Evolutionary conservation across 202 grass and related monocot genomes (phyloP).

Genomic region (Dendrocalamus latiflorus): DNA sequence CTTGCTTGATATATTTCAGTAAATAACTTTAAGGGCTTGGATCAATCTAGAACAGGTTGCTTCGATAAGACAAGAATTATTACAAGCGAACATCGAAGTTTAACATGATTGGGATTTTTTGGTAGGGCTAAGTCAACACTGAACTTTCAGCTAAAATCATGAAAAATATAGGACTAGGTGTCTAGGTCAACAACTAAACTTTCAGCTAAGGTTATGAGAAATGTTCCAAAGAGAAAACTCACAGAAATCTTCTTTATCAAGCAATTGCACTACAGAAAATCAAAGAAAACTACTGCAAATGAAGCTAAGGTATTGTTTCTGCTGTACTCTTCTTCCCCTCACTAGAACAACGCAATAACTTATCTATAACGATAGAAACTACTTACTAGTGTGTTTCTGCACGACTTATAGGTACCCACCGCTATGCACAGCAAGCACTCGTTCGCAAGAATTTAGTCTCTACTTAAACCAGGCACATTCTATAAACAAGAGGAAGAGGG

Average conservation of each 20-base stretch:
- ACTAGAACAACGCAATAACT: background rate
- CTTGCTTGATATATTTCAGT: background rate
- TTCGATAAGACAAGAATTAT: background rate
- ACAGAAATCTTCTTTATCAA: background rate
- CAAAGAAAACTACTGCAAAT: background rate
- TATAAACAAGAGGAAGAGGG: background rate
- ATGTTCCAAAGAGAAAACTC: background rate
- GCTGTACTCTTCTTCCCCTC: background rate
- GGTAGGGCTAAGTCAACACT: background rate
- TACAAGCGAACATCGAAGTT: background rate
- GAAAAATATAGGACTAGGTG: background rate
- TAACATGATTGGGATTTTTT: conserved; percentile 14
- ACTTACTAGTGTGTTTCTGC: background rate
- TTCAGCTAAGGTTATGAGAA: background rate
- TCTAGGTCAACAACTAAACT: background rate
- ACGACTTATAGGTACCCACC: background rate
- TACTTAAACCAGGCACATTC: background rate
- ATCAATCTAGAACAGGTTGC: background rate
- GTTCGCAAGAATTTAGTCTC: background rate
- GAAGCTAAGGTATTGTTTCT: background rate
- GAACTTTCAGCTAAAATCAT: background rate
- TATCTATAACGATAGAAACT: background rate
- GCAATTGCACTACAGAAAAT: background rate
- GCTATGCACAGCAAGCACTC: background rate
- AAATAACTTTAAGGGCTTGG: background rate